Evolutionary conservation across 495 filamentous ascomycete species (phyloP), one percentile per base, ranked within the genome.

Genomic region (Chaetomium fimeti): DNA sequence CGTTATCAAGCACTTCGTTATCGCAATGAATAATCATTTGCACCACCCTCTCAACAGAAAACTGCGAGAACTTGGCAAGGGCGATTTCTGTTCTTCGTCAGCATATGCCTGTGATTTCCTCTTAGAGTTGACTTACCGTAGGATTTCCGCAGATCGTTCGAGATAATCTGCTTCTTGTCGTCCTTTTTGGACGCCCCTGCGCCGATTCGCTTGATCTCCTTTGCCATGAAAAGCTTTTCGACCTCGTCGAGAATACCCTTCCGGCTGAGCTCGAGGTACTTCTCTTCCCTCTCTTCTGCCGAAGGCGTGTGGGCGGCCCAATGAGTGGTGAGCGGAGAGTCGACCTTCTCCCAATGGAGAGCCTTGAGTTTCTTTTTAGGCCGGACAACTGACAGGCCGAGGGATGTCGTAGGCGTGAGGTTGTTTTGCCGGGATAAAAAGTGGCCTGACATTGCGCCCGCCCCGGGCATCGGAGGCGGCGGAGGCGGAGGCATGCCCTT

Each of bases 331-430:
- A 96, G 88, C 18, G 92, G 90, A 57, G 91, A 83, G 75, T 98
- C 94, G 43, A 98, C 90, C 78, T 98, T 98, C 73, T 98, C 94
- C 94, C 94, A 98, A 79, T 98, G 94, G 65, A 98, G 84, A 42
- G 94, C 93, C 85, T 98, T 98, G 71, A 98, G 90, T 78, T 98
- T 98, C 87, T 95, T 97, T 84, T 97, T 98, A 38, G 95, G 93
- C 68, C 93, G 82, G 28, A 90, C 90, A 67, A 90, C 89, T 32
- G 91, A 85, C 71, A 91, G 79, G 48, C 83, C 78, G 52, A 86
- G 78, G 18, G 74, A 71, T 12, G 75, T 62, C 22, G 70, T 52
- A 0, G 76, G 58, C 1, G 66, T 62, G 58, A 79, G 74, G 18
- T 69, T 62, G 7, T 69, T 70, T 60, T 76, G 80, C 48, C 85